phyloP scores from a whole-genome alignment of 2,329 filamentous ascomycete species.

The Venturia pyrina region DNA sequence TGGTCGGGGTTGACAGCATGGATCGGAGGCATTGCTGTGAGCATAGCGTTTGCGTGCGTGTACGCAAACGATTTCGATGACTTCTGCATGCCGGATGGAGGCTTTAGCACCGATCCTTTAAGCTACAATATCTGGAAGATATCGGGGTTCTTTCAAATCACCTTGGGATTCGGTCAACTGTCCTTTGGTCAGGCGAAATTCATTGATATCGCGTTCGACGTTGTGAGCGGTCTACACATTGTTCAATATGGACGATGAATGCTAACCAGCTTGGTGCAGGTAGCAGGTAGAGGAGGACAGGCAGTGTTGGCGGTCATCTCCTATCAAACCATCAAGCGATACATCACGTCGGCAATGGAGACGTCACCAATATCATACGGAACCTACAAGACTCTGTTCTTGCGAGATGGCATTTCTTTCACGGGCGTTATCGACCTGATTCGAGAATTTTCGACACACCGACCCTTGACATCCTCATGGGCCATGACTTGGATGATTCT shows the following conservation, averaged over 20 bases:
- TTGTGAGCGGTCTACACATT: slow-evolving; percentile 14
- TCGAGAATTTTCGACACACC: slow-evolving; percentile 9
- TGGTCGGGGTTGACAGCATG: not conserved
- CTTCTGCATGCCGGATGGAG: slow-evolving; percentile 15
- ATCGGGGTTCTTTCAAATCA: slow-evolving; percentile 19
- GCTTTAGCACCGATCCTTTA: slow-evolving; percentile 11
- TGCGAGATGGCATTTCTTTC: slow-evolving; percentile 14
- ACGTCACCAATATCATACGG: slow-evolving; percentile 16
- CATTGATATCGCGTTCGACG: slow-evolving; percentile 19
- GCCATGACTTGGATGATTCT: slow-evolving; percentile 18
- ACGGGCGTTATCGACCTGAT: not conserved
- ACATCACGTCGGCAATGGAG: slow-evolving; percentile 19
- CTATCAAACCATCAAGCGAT: slow-evolving; percentile 17
- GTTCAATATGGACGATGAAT: not conserved
- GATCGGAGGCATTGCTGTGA: not conserved
- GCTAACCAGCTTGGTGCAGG: slow-evolving; percentile 10
- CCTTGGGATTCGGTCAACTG: slow-evolving; percentile 14
- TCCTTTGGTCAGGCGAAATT: slow-evolving; percentile 17
- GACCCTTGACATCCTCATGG: slow-evolving; percentile 15
- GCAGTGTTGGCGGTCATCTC: slow-evolving; percentile 16
- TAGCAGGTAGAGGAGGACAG: slow-evolving; percentile 19
- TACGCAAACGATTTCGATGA: not conserved
- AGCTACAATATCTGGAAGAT: slow-evolving; percentile 14
- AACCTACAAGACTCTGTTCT: slow-evolving; percentile 17
- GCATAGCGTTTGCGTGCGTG: not conserved